Evolutionary conservation across 1,284 basidiomycete species (phyloP), one percentile per base, ranked within the genome.

Genomic region (Macrocybe sp.): DNA sequence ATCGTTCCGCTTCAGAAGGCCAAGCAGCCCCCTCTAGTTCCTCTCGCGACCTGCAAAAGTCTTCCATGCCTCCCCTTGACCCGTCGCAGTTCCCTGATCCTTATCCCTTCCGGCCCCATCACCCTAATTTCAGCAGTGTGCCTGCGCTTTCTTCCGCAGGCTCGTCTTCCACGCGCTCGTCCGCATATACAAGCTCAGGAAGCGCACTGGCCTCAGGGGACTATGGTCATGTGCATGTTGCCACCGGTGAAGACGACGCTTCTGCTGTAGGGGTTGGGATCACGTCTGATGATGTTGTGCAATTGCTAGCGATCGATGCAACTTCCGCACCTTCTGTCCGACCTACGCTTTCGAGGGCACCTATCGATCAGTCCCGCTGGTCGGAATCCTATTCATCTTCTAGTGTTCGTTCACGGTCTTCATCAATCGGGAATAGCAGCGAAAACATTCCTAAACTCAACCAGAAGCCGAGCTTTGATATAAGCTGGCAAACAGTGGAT

Each of bases 121-220:
- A 68, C 35, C 67, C 72, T 41, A 64, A 71, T 51, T 63, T 70
- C 5, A 65, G 69, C 4, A 63, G 68, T 34, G 72, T 72, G 37
- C 79, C 79, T 4, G 69, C 79, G 14, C 77, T 86, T 44, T 87
- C 85, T 3, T 83, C 81, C 3, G 75, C 77, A 37, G 76, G 76
- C 44, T 85, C 85, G 1, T 81, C 83, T 7, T 89, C 85, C 3
- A 80, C 85, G 6, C 78, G 86, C 49, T 89, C 87, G 2, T 88
- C 85, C 7, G 83, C 85, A 7, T 87, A 87, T 60, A 83, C 84
- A 22, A 83, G 74, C 59, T 80, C 78, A 29, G 83, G 79, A 46
- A 82, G 81, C 61, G 72, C 74, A 8, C 61, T 77, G 30, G 68
- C 71, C 16, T 78, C 79, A 42, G 72, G 72, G 37, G 85, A 88